Evolutionary conservation across 2,329 filamentous ascomycete species (phyloP).

Genomic region (Allantophomopsis cytisporea): DNA sequence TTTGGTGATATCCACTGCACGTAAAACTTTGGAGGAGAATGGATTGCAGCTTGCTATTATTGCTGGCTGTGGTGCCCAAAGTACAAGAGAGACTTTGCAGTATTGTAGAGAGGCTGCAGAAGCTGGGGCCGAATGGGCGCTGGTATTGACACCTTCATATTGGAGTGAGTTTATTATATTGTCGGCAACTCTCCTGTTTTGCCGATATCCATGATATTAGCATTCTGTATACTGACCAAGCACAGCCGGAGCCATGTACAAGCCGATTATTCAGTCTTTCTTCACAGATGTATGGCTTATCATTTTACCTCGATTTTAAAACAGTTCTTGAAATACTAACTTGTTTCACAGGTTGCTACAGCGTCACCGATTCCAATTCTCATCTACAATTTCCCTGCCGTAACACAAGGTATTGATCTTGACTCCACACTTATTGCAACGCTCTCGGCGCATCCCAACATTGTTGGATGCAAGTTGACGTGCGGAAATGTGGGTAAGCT

Average conservation of each 20-base stretch:
- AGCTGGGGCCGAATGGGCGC: constrained; percentile 46
- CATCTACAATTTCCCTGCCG: constrained; percentile 32
- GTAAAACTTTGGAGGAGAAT: constrained; percentile 40
- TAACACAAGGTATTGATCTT: constrained; percentile 26
- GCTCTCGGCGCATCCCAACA: constrained; percentile 20
- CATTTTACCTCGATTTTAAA: no score
- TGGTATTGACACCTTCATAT: constrained; percentile 47
- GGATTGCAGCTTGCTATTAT: constrained; percentile 45
- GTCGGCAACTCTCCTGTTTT: no score
- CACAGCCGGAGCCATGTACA: no score
- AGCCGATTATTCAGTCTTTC: no score
- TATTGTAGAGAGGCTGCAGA: constrained; percentile 44
- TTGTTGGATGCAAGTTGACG: constrained; percentile 22
- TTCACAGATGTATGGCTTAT: no score
- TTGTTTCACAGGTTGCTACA: constrained; percentile 16
- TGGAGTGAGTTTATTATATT: constrained; percentile 41
- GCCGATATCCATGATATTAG: no score
- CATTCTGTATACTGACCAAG: no score
- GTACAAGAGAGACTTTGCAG: constrained; percentile 46
- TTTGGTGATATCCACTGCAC: constrained; percentile 39
- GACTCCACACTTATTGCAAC: constrained; percentile 22
- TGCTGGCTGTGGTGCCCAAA: constrained; percentile 48
- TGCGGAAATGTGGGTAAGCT: constrained; percentile 26
- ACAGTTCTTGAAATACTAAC: constrained; percentile 1
- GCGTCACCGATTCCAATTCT: constrained; percentile 25